A percentile compares a stretch with the other conserved stretches of the same genome.
These are phyloP conservation scores for Antitrichia curtipendula DNA, from an alignment of 225 moss, liverwort and hornwort species.

Conservation along the genomic window DNA sequence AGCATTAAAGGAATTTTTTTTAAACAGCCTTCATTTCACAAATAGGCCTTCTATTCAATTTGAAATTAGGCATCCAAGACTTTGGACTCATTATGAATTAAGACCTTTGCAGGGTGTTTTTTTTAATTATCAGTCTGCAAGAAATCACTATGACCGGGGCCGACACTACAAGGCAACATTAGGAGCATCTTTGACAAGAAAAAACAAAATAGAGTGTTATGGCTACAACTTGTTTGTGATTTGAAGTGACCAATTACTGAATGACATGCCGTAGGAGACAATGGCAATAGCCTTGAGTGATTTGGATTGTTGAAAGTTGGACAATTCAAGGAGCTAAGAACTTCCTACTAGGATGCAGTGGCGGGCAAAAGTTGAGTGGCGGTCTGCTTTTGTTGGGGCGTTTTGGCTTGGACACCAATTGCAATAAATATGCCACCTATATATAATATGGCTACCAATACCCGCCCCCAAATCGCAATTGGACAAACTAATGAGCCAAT, in stretches of 20 bases:
- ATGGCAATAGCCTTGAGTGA: no score
- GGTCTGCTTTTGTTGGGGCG: rapidly evolving
- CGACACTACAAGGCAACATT: rapidly evolving
- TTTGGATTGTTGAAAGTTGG: no score
- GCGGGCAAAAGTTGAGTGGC: rapidly evolving
- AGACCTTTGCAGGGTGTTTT: neutral
- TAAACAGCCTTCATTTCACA: neutral
- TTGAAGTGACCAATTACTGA: no score
- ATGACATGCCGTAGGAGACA: no score
- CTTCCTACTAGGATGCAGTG: rapidly evolving
- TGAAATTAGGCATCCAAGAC: neutral
- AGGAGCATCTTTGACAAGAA: neutral
- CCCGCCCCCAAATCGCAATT: no score
- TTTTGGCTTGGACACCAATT: no score
- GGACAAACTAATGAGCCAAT: no score
- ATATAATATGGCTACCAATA: no score
- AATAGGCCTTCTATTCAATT: neutral
- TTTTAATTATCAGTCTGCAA: rapidly evolving
- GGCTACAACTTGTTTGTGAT: rapidly evolving
- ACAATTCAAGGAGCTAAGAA: rapidly evolving
- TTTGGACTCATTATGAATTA: neutral
- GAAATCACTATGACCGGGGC: neutral
- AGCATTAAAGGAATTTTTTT: neutral
- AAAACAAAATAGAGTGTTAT: no score
- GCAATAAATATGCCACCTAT: no score